Evolutionary conservation across 1,284 basidiomycete genomes (phyloP), one percentile per base, ranked within the genome.

Genomic region (Polyporus tsugae): DNA sequence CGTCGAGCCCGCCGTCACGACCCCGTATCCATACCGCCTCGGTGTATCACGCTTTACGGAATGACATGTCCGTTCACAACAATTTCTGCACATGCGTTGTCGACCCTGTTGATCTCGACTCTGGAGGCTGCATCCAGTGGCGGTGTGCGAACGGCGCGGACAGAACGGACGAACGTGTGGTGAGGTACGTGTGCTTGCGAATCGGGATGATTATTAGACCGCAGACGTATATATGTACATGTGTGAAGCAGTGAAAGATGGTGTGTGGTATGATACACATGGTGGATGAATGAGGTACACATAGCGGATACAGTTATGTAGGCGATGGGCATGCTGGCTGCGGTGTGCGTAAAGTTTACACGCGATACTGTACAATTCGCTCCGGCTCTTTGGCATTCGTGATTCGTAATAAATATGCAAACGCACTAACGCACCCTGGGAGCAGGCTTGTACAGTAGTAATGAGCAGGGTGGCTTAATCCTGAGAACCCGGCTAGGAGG

Each of bases 191-290:
- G 38, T 42, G 39, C 58, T 60, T 60, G 58, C 39, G 58, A 60
- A 60, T 39, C 58, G 58, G 38, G 58, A 60, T 60, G 58, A 60
- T 60, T 60, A 59, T 59, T 59, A 60, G 36, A 25, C 36, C 38
- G 38, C 39, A 25, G 17, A 29, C 22, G 38, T 25, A 22, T 49
- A 49, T 44, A 62, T 62, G 42, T 44, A 62, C 41, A 33, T 49
- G 62, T 57, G 49, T 22, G 49, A n/a, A 49, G 60, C 6, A 5
- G 33, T 38, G 60, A 22, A 22, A 15, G 13, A 49, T 62, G 33
- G 33, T 41, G 58, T 59, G 39, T 41, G 39, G n/a, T 63, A 60
- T 67, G 66, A 67, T 67, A 63, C 62, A 63, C 62, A 61, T 67
- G 66, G 55, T 38, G 38, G 57, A 46, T 63, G 42, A 42, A 44